Percentiles rank a stretch among this genome's conserved stretches.
Conservation (phyloP, 2,329 filamentous ascomycete species). For the Colletotrichum nymphaeae region DNA sequence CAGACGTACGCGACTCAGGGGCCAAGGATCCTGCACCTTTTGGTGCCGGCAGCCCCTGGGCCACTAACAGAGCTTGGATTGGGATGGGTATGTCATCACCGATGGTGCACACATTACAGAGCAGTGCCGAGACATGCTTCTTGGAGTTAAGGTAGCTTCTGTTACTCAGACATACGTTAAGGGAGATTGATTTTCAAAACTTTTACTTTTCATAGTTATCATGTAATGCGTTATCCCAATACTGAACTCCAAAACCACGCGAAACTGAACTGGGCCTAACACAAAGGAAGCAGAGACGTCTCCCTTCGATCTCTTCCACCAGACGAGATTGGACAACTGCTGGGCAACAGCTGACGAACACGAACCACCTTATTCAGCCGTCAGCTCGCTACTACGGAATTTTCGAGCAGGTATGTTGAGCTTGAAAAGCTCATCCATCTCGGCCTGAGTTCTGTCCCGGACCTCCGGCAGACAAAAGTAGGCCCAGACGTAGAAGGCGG, state of each 20-base stretch:
- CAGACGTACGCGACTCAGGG: slow-evolving; percentile 7
- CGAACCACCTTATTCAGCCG: background rate
- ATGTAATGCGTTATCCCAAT: background rate
- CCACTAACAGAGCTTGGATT: slow-evolving; percentile 3
- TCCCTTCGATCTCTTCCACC: background rate
- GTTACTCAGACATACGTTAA: background rate
- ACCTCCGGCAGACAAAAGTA: slow-evolving; percentile 40
- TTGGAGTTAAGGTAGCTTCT: background rate
- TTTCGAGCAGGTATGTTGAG: slow-evolving; percentile 37
- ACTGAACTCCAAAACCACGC: background rate
- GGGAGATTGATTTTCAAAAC: background rate
- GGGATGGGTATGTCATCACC: background rate
- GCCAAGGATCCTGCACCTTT: slow-evolving; percentile 23
- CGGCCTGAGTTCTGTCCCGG: slow-evolving; percentile 37
- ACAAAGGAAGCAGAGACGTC: background rate
- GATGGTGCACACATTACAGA: background rate
- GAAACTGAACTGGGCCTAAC: background rate
- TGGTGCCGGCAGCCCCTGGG: background rate
- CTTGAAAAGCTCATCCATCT: slow-evolving; percentile 41
- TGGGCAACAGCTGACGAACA: background rate
- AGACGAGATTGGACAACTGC: background rate
- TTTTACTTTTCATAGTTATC: background rate
- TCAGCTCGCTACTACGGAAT: slow-evolving; percentile 25
- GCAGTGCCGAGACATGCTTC: background rate
- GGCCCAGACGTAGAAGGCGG: slow-evolving; percentile 37